These are phyloP conservation scores for Aspergillus cristatus DNA, from an alignment of 495 filamentous ascomycete species.

Conservation along the genomic window DNA sequence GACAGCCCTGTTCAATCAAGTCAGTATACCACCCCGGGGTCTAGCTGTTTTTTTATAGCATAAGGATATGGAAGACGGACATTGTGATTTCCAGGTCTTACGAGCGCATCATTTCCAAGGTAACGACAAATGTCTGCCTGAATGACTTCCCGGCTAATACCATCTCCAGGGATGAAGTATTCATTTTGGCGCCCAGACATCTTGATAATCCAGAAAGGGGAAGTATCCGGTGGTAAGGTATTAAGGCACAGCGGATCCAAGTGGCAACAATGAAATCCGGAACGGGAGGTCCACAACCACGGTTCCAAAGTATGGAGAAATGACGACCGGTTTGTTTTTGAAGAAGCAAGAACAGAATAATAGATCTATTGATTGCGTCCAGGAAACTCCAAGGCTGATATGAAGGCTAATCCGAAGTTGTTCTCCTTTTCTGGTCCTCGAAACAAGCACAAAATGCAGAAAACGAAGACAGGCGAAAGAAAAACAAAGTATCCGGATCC, in stretches of 20 bases:
- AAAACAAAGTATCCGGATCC: neutral
- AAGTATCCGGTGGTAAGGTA: slow-evolving; percentile 17
- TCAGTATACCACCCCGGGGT: slow-evolving; percentile 16
- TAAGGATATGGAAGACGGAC: slow-evolving; percentile 38
- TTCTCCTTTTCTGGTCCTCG: slow-evolving; percentile 2
- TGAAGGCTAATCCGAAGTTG: slow-evolving; percentile 13
- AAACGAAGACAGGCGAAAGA: slow-evolving; percentile 5
- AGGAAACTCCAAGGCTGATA: slow-evolving; percentile 16
- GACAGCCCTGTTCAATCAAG: slow-evolving; percentile 47
- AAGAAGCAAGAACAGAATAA: slow-evolving; percentile 15
- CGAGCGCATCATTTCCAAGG: slow-evolving; percentile 83
- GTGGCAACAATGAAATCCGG: slow-evolving; percentile 18
- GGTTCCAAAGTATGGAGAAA: slow-evolving; percentile 2
- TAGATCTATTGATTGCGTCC: slow-evolving; percentile 16
- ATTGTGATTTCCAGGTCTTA: slow-evolving; percentile 75
- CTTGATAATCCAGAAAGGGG: slow-evolving; percentile 22
- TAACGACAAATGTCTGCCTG: slow-evolving; percentile 92
- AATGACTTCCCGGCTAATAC: slow-evolving; percentile 89
- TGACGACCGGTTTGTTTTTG: slow-evolving; percentile 9
- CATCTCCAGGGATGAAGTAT: slow-evolving; percentile 81
- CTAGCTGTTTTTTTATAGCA: neutral
- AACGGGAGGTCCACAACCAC: neutral
- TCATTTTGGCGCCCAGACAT: slow-evolving; percentile 59
- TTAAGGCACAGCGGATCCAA: slow-evolving; percentile 30
- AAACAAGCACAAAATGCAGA: slow-evolving; percentile 11